Conservation (phyloP, 2,329 filamentous ascomycete species). For the Graphilbum ipis-grandicollis region DNA sequence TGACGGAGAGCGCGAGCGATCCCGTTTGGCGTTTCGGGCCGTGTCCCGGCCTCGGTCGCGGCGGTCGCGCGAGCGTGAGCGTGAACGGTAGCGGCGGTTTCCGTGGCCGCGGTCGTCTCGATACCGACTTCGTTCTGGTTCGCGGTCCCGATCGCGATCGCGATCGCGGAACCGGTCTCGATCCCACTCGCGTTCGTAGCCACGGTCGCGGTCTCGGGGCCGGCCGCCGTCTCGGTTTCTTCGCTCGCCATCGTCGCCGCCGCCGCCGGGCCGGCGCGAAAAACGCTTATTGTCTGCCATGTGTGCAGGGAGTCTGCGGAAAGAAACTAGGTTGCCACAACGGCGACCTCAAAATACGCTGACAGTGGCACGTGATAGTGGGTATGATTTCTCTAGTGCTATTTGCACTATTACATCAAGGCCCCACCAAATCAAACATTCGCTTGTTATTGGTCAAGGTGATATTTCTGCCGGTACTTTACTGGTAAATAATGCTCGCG, state of each 20-base stretch:
- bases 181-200: not conserved
- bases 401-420: too few species aligned
- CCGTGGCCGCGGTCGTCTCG: not conserved
- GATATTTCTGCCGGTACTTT: too few species aligned
- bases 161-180: conserved; percentile 4
- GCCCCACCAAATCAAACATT: too few species aligned
- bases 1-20: not conserved
- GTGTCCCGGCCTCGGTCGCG: not conserved
- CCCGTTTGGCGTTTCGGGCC: not conserved
- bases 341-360: too few species aligned
- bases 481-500: too few species aligned
- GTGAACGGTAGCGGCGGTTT: conserved; percentile 6
- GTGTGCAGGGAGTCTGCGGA: not conserved
- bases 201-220: not conserved
- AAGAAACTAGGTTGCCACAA: too few species aligned
- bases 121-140: not conserved
- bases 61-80: conserved; percentile 6
- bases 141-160: conserved; percentile 1
- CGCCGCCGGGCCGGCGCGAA: not conserved
- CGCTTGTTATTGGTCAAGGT: too few species aligned
- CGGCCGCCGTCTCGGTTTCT: not conserved
- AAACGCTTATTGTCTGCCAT: not conserved
- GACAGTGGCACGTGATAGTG: too few species aligned
- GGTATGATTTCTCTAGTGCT: too few species aligned
- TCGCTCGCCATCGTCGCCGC: not conserved